Percentiles rank a stretch among this genome's conserved stretches.
These are phyloP conservation scores for Penicillium argentinense DNA, from an alignment of 495 filamentous ascomycete genomes.

Conservation along the genomic window DNA sequence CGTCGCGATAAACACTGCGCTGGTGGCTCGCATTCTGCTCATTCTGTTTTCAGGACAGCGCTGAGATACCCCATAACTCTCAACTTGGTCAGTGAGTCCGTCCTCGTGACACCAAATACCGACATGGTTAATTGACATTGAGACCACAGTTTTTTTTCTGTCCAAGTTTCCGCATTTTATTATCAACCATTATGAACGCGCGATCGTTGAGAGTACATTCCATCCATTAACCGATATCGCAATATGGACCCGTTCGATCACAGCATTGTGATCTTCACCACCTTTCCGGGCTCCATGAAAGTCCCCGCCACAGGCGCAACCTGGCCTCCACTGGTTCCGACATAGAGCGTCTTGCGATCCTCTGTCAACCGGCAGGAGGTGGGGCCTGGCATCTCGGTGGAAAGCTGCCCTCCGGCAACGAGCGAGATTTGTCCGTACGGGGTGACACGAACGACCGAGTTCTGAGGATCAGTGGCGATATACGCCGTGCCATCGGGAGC, in stretches of 20 bases:
- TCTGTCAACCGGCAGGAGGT: slow-evolving; percentile 25
- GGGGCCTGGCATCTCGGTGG: slow-evolving; percentile 26
- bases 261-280: slow-evolving; percentile 22
- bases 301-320: slow-evolving; percentile 28
- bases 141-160: too few relatives aligned
- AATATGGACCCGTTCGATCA: neutral
- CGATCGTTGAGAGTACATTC: neutral
- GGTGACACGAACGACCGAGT: slow-evolving; percentile 26
- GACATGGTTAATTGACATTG: too few relatives aligned
- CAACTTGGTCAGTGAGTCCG: too few relatives aligned
- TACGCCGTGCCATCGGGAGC: slow-evolving; percentile 37
- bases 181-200: too few relatives aligned
- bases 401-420: slow-evolving; percentile 27
- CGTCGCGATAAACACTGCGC: too few relatives aligned
- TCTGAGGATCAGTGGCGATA: slow-evolving; percentile 32
- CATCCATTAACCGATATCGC: neutral
- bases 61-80: too few relatives aligned
- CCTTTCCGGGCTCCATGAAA: slow-evolving; percentile 32
- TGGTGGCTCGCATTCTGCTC: too few relatives aligned
- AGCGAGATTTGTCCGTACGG: slow-evolving; percentile 25
- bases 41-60: too few relatives aligned
- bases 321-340: slow-evolving; percentile 29
- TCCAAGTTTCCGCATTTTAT: too few relatives aligned
- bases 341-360: slow-evolving; percentile 27
- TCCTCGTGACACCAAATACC: too few relatives aligned